Percentiles rank a stretch among this genome's conserved stretches.
Evolutionary conservation across 2,329 filamentous ascomycete species (phyloP).

Genomic region (Pezicula rhizophila): DNA sequence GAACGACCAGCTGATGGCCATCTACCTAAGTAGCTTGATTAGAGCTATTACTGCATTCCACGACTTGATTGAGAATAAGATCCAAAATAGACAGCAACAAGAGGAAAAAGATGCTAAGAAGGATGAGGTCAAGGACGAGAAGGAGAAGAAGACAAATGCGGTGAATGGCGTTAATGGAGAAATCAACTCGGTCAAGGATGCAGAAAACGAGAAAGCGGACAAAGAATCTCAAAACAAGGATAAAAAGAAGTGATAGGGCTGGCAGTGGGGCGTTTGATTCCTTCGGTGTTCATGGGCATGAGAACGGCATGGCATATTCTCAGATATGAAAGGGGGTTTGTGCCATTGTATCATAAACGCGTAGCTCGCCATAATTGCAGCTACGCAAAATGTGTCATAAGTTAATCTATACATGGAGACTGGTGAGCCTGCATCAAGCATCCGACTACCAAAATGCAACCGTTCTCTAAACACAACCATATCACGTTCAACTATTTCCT

Average conservation of each 20-base stretch:
- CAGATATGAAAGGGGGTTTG: slow-evolving; percentile 13
- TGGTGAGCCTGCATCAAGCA: background rate
- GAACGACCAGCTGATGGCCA: slow-evolving; percentile 97
- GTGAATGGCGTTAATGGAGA: slow-evolving; percentile 47
- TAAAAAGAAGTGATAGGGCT: slow-evolving; percentile 35
- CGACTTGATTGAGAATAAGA: slow-evolving; percentile 99
- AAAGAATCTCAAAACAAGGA: slow-evolving; percentile 28
- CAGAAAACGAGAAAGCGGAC: slow-evolving; percentile 48
- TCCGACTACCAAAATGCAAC: no score
- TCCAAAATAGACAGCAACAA: slow-evolving; percentile 94
- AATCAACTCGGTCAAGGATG: slow-evolving; percentile 42
- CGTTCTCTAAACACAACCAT: background rate
- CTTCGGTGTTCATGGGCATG: slow-evolving; percentile 20
- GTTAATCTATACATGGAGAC: background rate
- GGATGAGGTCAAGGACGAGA: slow-evolving; percentile 50
- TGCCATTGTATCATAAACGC: slow-evolving; percentile 29
- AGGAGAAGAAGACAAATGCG: slow-evolving; percentile 59
- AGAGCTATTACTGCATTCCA: slow-evolving; percentile 98
- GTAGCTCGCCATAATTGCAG: slow-evolving; percentile 22
- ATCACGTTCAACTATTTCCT: no score
- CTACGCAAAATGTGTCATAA: slow-evolving; percentile 12
- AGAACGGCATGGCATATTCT: slow-evolving; percentile 19
- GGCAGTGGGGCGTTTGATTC: slow-evolving; percentile 14
- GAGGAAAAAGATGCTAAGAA: slow-evolving; percentile 89
- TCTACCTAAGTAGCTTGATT: slow-evolving; percentile 95